phyloP scores from a whole-genome alignment of 2,329 filamentous ascomycete genomes.

The Diaporthe eres region DNA sequence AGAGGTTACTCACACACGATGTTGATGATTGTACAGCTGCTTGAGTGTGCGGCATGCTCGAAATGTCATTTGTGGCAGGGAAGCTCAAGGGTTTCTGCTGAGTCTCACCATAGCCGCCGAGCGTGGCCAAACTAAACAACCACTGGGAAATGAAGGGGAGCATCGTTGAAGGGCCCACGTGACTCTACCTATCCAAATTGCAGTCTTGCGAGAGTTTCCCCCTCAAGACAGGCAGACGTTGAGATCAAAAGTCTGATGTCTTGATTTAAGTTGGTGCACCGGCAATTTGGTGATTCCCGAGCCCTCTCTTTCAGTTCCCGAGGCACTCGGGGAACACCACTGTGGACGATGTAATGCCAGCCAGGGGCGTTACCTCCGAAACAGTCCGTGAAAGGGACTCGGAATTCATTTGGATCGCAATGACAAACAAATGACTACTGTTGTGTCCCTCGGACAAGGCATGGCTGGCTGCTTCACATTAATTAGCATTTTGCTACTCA shows the following conservation, averaged over 20 bases:
- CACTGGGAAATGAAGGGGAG: slow-evolving; percentile 1
- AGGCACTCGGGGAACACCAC: slow-evolving; percentile 12
- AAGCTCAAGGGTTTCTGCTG: slow-evolving; percentile 1
- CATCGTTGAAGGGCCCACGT: slow-evolving; percentile 4
- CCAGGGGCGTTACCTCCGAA: neutral
- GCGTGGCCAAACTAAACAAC: neutral
- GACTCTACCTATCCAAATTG: neutral
- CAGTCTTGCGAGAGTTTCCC: neutral
- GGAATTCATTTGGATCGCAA: neutral
- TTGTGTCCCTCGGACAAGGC: neutral
- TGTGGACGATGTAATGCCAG: neutral
- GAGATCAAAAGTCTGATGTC: neutral
- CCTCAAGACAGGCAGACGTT: neutral
- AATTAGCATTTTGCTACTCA: neutral
- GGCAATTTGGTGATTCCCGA: slow-evolving; percentile 5
- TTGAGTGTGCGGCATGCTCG: neutral
- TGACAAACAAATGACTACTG: neutral
- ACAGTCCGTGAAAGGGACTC: neutral
- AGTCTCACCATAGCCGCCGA: slow-evolving; percentile 5
- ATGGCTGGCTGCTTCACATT: neutral
- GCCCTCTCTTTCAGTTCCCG: neutral
- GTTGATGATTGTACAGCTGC: neutral
- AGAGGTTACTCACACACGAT: neutral
- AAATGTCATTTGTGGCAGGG: neutral
- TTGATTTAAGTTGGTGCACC: slow-evolving; percentile 14